Percentiles rank a stretch among this genome's conserved stretches.
Evolutionary conservation across 352 stramenopile genomes (phyloP).

Genomic region (Phytophthora meadii): DNA sequence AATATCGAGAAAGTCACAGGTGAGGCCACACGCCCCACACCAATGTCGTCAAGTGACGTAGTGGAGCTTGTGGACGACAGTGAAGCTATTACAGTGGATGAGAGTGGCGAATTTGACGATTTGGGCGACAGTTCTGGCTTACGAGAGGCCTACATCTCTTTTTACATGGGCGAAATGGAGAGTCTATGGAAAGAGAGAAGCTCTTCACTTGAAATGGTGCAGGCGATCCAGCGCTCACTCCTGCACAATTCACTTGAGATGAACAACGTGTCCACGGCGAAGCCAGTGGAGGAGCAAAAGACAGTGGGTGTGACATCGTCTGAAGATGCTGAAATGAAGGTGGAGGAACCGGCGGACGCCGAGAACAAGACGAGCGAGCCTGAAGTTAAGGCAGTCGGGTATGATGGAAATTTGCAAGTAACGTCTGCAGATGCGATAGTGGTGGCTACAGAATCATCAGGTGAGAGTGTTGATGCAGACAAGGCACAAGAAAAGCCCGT

Average conservation of each 20-base stretch:
- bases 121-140: constrained; percentile 63
- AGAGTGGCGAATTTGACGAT: constrained; percentile 32
- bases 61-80: constrained; percentile 30
- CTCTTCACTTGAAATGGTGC: constrained; percentile 77
- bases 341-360: constrained; percentile 14
- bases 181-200: constrained; percentile 83
- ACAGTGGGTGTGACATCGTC: constrained; percentile 1
- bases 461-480: neutral
- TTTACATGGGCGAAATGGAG: constrained; percentile 87
- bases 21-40: constrained; percentile 7
- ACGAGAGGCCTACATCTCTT: constrained; percentile 70
- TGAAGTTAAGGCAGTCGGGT: constrained; percentile 3
- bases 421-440: neutral
- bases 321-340: constrained; percentile 39
- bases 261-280: neutral
- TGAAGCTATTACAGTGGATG: constrained; percentile 13
- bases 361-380: constrained; percentile 2
- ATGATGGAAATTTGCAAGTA: neutral
- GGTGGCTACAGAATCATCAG: neutral
- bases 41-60: constrained; percentile 9
- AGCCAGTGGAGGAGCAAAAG: constrained; percentile 9
- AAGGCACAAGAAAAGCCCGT: neutral
- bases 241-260: constrained; percentile 29
- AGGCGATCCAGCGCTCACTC: constrained; percentile 75
- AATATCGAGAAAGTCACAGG: constrained; percentile 40